phyloP scores from a whole-genome alignment of 2,329 filamentous ascomycete genomes.

The Helminthosporium solani region DNA sequence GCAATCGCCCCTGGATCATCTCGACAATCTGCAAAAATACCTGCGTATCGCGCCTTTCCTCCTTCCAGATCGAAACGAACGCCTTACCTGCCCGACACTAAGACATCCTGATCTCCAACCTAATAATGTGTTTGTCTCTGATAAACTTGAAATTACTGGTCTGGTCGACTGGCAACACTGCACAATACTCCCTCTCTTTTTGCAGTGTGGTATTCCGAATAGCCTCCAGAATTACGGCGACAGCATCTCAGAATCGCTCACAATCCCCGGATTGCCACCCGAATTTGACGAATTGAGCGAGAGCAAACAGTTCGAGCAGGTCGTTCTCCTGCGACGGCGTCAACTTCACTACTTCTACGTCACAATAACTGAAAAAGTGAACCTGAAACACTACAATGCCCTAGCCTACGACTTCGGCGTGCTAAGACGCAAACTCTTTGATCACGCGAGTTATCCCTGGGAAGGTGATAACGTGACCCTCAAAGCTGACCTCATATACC shows the following conservation, averaged over 20 bases:
- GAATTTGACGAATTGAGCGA: slow-evolving; percentile 24
- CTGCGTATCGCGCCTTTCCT: slow-evolving; percentile 24
- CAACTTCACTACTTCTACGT: slow-evolving; percentile 36
- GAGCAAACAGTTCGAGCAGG: slow-evolving; percentile 23
- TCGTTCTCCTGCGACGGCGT: slow-evolving; percentile 28
- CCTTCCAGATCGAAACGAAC: slow-evolving; percentile 14
- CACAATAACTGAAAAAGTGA: slow-evolving; percentile 23
- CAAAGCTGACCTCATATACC: slow-evolving; percentile 26
- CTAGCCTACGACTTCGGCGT: slow-evolving; percentile 21
- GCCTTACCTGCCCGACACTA: slow-evolving; percentile 23
- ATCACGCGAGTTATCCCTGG: slow-evolving; percentile 29
- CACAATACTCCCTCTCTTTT: slow-evolving; percentile 39
- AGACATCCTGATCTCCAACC: slow-evolving; percentile 40
- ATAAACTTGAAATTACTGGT: slow-evolving; percentile 36
- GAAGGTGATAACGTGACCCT: slow-evolving; percentile 33
- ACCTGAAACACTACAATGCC: slow-evolving; percentile 28
- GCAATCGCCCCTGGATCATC: slow-evolving; percentile 26
- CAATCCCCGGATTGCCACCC: slow-evolving; percentile 22
- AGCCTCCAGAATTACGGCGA: slow-evolving; percentile 46
- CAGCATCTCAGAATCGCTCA: slow-evolving; percentile 22
- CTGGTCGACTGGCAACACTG: slow-evolving; percentile 47
- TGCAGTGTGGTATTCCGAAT: slow-evolving; percentile 42
- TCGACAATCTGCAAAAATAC: slow-evolving; percentile 34
- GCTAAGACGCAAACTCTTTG: slow-evolving; percentile 26
- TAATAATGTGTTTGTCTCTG: slow-evolving; percentile 26